These are phyloP conservation scores for Macadamia integrifolia DNA, from an alignment of 164 flowering plant genomes.

Conservation along the genomic window DNA sequence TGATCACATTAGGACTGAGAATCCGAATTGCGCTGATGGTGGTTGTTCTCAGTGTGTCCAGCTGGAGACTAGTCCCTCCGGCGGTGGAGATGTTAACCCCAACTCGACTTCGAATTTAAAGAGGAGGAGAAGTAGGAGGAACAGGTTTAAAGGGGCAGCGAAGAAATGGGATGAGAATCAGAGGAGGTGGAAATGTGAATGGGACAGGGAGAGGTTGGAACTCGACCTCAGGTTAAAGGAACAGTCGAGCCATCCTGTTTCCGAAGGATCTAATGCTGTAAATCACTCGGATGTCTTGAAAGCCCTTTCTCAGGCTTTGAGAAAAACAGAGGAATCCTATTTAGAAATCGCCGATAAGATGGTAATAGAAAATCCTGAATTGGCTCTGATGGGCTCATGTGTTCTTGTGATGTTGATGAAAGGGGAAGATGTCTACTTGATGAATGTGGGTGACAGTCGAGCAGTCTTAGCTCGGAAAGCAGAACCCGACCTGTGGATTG, in stretches of 20 bases:
- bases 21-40: background rate
- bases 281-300: constrained; percentile 59
- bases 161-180: constrained; percentile 39
- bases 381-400: constrained; percentile 92
- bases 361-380: constrained; percentile 67
- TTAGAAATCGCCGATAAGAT: constrained; percentile 64
- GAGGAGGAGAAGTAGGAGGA: constrained; percentile 5
- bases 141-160: constrained; percentile 18
- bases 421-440: constrained; percentile 69
- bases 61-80: constrained; percentile 18
- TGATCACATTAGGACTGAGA: constrained; percentile 1
- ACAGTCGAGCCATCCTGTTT: constrained; percentile 18
- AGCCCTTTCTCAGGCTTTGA: constrained; percentile 64
- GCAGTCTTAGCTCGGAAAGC: constrained; percentile 48
- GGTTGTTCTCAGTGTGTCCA: constrained; percentile 12
- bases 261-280: constrained; percentile 17
- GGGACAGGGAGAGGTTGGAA: constrained; percentile 38
- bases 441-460: constrained; percentile 84
- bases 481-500: constrained; percentile 30
- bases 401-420: constrained; percentile 81
- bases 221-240: constrained; percentile 34
- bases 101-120: constrained; percentile 13
- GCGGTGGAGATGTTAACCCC: constrained; percentile 1
- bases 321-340: constrained; percentile 65
- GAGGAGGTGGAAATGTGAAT: constrained; percentile 37